Evolutionary conservation across 495 filamentous ascomycete species (phyloP).

Genomic region (Delitschia confertaspora): DNA sequence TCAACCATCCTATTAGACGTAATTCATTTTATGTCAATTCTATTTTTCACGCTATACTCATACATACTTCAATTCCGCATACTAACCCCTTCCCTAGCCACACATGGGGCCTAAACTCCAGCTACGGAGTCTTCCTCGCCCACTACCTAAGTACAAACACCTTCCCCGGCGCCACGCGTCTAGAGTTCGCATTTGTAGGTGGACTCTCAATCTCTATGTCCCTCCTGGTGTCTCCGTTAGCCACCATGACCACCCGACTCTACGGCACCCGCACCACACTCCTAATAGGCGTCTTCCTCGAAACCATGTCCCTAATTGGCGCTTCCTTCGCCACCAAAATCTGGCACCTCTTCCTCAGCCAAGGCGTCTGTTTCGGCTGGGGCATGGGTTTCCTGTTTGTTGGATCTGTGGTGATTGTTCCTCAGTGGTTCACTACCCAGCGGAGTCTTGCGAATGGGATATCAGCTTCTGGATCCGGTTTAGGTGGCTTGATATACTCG

Average conservation of each 20-base stretch:
- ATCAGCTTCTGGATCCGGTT: slow-evolving; percentile 61
- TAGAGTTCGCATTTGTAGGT: slow-evolving; percentile 48
- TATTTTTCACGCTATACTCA: too few relatives aligned
- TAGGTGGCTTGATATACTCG: slow-evolving; percentile 57
- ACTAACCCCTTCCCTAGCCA: slow-evolving; percentile 28
- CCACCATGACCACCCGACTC: slow-evolving; percentile 34
- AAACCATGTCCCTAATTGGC: slow-evolving; percentile 37
- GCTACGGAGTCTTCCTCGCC: slow-evolving; percentile 45
- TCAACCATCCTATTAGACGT: too few relatives aligned
- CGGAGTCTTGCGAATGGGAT: slow-evolving; percentile 68
- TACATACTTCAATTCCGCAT: too few relatives aligned
- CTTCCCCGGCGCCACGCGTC: slow-evolving; percentile 39
- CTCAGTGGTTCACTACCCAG: slow-evolving; percentile 69
- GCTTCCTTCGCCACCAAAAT: slow-evolving; percentile 41
- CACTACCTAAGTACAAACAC: slow-evolving; percentile 40
- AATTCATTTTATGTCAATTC: too few relatives aligned
- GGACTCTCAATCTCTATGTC: slow-evolving; percentile 43
- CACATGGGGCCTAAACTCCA: slow-evolving; percentile 41
- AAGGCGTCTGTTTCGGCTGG: slow-evolving; percentile 66
- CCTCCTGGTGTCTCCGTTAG: slow-evolving; percentile 43
- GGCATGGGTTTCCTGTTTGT: slow-evolving; percentile 74
- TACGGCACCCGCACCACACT: slow-evolving; percentile 37
- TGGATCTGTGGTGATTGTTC: slow-evolving; percentile 56
- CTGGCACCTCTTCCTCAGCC: slow-evolving; percentile 57
- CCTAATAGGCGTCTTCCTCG: slow-evolving; percentile 38